Evolutionary conservation across 78 protist genomes (phyloP), one percentile per base, ranked within the genome.

Genomic region (Guillardia theta): DNA sequence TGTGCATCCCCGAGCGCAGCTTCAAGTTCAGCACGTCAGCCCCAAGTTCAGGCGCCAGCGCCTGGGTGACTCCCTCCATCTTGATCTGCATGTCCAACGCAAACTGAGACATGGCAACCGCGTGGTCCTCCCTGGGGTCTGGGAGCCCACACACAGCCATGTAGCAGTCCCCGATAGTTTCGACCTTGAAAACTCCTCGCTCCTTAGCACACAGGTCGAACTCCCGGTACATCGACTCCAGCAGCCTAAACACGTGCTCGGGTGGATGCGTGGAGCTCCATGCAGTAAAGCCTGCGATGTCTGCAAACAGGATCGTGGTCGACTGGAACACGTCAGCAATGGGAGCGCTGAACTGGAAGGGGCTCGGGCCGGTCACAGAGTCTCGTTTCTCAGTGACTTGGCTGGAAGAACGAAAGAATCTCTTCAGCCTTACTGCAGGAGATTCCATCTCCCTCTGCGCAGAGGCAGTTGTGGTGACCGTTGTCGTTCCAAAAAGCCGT

Each of bases 161-260:
- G 43, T n/a, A 78, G 48, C 43, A 12, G 90, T 78, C 90, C 30
- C 90, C 90, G 8, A 78, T 78, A 5, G 90, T 78, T 8, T 78
- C 90, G 53, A 78, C 50, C 90, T 78, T 78, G 41, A n/a, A 36
- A 30, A 78, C 39, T 27, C 90, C 90, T 45, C 44, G 90, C 24
- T 8, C 15, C 15, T 10, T 21, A 43, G 90, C 45, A 18, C 39
- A 50, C 19, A 22, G 24, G 24, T 43, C 90, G 24, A 37, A 78
- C 90, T 43, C 41, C n/a, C 22, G n/a, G 90, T 24, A 78, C 0
- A 78, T 46, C 44, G 53, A 9, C 4, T 78, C 90, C 1, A 78
- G 90, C 90, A 78, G 39, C 24, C 24, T 50, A 6, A 36, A 43
- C 18, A 78, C 90, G 37, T 78, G 0, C 48, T 18, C 18, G 30